Evolutionary conservation across 2,329 filamentous ascomycete species (phyloP), one percentile per base, ranked within the genome.

Genomic region (Ceratocystis alfenasii): DNA sequence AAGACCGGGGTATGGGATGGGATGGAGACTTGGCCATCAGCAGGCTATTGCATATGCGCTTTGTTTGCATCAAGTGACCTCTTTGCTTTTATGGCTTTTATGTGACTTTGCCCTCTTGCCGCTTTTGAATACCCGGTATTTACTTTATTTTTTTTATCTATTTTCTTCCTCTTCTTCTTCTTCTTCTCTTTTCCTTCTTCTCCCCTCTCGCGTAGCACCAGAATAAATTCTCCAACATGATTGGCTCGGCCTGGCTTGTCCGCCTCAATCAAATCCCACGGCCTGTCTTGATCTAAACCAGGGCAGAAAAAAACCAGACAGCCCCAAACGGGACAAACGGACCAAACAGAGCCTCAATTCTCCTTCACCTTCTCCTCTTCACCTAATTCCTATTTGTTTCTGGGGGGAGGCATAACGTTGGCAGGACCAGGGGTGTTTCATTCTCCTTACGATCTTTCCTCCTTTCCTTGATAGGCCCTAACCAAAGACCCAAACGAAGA

Each of bases 1-100:
- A 4, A 30, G 30, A n/a, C 48, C 6, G 53, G 64, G 65, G 45
- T 63, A 25, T 44, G 60, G 50, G 28, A 63, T 50, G 61, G 36
- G 36, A 41, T 41, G 36, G 36, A 48, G 41, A 33, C 61, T 33
- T 63, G 55, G 45, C 22, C 61, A 63, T 25, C 61, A 44, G 17
- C 44, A 12, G 44, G 44, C 25, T 63, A 48, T 30, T 46, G 36
- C 61, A 46, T 63, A 44, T 48, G 22, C 30, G 44, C 36, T 63
- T 50, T 33, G 33, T 64, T 64, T 53, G 44, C 50, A 25, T 46
- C 25, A 36, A 33, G 28, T 55, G 50, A 41, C 12, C 33, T 30
- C 25, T 64, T 28, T 17, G 7, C 30, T 64, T 53, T 63, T 55
- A 22, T 7, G 5, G 15, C 22, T 33, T 62, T 62, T 45, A 6